phyloP scores from a whole-genome alignment of 148 eudicot species.

The Amaranthus palmeri region DNA sequence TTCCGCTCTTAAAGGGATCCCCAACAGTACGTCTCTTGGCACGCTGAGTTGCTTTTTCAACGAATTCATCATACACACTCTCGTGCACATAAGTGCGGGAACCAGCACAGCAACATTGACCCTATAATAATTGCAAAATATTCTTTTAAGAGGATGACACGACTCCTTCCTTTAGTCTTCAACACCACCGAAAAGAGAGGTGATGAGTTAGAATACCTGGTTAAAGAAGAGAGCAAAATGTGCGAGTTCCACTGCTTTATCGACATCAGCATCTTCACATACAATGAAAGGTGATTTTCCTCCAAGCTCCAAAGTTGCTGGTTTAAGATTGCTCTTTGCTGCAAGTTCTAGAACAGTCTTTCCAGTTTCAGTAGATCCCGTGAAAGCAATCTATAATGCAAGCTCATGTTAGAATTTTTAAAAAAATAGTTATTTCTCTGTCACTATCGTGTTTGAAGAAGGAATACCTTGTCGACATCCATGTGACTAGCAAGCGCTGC shows the following conservation, averaged over 20 bases:
- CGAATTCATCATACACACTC: constrained; percentile 67
- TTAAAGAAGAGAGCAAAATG: constrained; percentile 56
- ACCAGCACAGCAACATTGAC: constrained; percentile 98
- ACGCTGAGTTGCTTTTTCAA: constrained; percentile 87
- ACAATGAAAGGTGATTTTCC: constrained; percentile 71
- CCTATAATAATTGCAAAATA: constrained; percentile 37
- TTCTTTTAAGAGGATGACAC: constrained; percentile 1
- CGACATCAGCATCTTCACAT: constrained; percentile 55
- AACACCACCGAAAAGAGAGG: not conserved
- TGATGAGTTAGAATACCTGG: constrained; percentile 21
- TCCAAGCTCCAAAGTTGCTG: constrained; percentile 69
- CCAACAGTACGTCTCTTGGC: constrained; percentile 77
- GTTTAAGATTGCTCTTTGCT: constrained; percentile 53
- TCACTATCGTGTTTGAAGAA: not conserved
- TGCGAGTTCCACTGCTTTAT: constrained; percentile 60
- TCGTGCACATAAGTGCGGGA: constrained; percentile 91
- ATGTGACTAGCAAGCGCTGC: constrained; percentile 79
- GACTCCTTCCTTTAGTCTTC: not conserved
- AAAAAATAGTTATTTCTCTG: not conserved
- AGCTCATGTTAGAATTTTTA: not conserved
- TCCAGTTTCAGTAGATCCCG: constrained; percentile 63
- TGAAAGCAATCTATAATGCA: constrained; percentile 50
- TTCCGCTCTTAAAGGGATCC: constrained; percentile 80
- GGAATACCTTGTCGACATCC: constrained; percentile 75
- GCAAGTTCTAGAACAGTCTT: constrained; percentile 50